Evolutionary conservation across 2,329 filamentous ascomycete species (phyloP).

Genomic region (Arthrobotrys conoides): DNA sequence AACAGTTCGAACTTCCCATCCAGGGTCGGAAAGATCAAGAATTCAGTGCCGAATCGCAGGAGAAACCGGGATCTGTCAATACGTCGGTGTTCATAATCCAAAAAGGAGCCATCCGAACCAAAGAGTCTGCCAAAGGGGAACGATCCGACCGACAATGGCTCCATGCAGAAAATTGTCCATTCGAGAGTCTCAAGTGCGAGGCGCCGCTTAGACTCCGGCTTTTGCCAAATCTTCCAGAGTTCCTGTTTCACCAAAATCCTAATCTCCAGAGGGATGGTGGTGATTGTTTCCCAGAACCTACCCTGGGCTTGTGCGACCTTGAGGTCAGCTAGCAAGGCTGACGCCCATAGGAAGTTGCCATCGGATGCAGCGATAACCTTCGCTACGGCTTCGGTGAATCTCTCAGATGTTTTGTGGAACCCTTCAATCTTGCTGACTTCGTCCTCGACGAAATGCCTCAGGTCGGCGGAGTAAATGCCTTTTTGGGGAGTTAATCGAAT

Average conservation of each 20-base stretch:
- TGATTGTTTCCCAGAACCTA: slow-evolving; percentile 59
- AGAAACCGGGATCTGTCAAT: slow-evolving; percentile 56
- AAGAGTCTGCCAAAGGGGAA: slow-evolving; percentile 55
- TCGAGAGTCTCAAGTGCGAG: slow-evolving; percentile 50
- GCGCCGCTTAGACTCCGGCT: slow-evolving; percentile 56
- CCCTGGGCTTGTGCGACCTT: slow-evolving; percentile 56
- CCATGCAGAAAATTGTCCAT: slow-evolving; percentile 61
- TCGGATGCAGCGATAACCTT: slow-evolving; percentile 59
- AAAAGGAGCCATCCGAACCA: slow-evolving; percentile 57
- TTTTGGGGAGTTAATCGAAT: slow-evolving; percentile 48
- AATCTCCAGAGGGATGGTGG: slow-evolving; percentile 48
- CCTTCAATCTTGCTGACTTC: slow-evolving; percentile 57
- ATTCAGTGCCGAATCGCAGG: slow-evolving; percentile 54
- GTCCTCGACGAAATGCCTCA: slow-evolving; percentile 56
- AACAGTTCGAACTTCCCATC: slow-evolving; percentile 58
- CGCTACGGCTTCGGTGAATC: slow-evolving; percentile 48
- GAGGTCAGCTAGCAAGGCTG: slow-evolving; percentile 44
- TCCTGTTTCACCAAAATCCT: slow-evolving; percentile 52
- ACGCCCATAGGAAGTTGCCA: slow-evolving; percentile 57
- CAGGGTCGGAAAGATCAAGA: slow-evolving; percentile 51
- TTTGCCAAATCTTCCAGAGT: slow-evolving; percentile 60
- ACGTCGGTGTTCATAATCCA: slow-evolving; percentile 56
- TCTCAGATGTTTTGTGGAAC: slow-evolving; percentile 42
- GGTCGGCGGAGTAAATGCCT: slow-evolving; percentile 54
- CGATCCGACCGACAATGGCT: slow-evolving; percentile 48